Base-by-base conservation (phyloP, 495 filamentous ascomycete species). In the Aspergillus avenaceus region DNA sequence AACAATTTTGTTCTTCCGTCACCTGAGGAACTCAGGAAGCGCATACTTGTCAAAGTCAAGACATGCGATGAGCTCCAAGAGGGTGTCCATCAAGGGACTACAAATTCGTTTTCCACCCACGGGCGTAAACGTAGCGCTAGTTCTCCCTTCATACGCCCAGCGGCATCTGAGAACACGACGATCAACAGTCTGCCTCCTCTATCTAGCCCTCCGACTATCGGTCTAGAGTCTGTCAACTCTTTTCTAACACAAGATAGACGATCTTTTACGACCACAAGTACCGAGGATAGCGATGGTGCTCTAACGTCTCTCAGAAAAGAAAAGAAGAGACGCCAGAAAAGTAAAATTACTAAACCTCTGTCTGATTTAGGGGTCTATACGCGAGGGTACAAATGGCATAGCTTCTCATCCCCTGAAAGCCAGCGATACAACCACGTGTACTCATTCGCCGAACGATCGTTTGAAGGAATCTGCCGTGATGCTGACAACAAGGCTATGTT, bases 41-140 rank as follows among this genome's bases (percentile, higher is more conserved):
- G 81, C 25, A 90, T 98, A 53, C 70, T 98, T 44, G 84, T 98
- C 71, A 98, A 98, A 60, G 93, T 97, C 50, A 98, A 98, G 62
- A 84, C 79, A 8, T 78, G 76, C 25, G 70, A 74, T 45, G 69
- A 78, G 48, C 28, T 60, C 22, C 56, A 66, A 23, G 70, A 69
- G 38, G 68, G 63, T 55, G 47, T 70, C 71, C 61, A 71, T 67
- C 50, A 68, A 59, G 55, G 63, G 51, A 61, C 64, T 43, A 42
- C 59, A 41, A 53, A 59, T 56, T 66, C 76, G 22, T 55, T 75
- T 22, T 57, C 72, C 8, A 62, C 63, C 27, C 73, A 77, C 26
- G 83, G 85, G 45, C 87, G 90, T 12, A 86, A 87, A 37, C 87
- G 87, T 64, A 93, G 90, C 65, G 72, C 88, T 12, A 90, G 86